Evolutionary conservation across 2,329 filamentous ascomycete species (phyloP).

Genomic region (Neofusicoccum sp.): DNA sequence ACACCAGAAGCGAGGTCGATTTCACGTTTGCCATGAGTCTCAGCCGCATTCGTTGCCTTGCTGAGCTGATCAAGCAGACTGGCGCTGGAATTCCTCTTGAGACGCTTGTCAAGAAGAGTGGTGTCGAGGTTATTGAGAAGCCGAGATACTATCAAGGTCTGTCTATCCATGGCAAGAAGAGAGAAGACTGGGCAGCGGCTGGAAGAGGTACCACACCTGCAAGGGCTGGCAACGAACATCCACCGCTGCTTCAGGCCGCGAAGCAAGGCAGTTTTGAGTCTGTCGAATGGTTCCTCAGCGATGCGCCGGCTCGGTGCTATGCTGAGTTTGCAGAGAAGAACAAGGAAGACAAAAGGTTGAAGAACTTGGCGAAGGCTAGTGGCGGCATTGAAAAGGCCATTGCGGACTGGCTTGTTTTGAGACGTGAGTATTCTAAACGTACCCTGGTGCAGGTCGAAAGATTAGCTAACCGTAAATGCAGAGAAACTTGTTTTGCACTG

Average conservation of each 20-base stretch:
- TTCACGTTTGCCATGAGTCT: slow-evolving; percentile 45
- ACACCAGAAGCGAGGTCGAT: slow-evolving; percentile 23
- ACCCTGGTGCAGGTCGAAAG: not conserved
- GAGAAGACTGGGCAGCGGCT: slow-evolving; percentile 69
- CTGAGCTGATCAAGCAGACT: slow-evolving; percentile 62
- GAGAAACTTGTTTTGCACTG: slow-evolving; percentile 66
- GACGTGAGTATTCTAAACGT: slow-evolving; percentile 49
- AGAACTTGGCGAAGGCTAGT: slow-evolving; percentile 58
- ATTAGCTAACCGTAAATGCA: slow-evolving; percentile 26
- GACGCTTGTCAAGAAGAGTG: slow-evolving; percentile 63
- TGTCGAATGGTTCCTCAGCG: slow-evolving; percentile 75
- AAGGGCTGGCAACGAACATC: slow-evolving; percentile 37
- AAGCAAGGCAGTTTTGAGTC: slow-evolving; percentile 59
- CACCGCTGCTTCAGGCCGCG: slow-evolving; percentile 63
- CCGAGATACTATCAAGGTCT: slow-evolving; percentile 74
- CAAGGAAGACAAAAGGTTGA: slow-evolving; percentile 60
- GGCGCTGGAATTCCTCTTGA: slow-evolving; percentile 70
- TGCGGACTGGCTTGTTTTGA: slow-evolving; percentile 59
- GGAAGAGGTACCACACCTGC: slow-evolving; percentile 44
- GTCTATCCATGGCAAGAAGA: slow-evolving; percentile 72
- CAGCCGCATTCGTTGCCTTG: slow-evolving; percentile 57
- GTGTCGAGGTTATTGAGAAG: slow-evolving; percentile 61
- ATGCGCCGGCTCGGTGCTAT: slow-evolving; percentile 66
- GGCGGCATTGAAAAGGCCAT: slow-evolving; percentile 65
- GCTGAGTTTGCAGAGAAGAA: slow-evolving; percentile 64